Conservation (phyloP, 768 basidiomycete genomes). For the Leccinum barrowsii region DNA sequence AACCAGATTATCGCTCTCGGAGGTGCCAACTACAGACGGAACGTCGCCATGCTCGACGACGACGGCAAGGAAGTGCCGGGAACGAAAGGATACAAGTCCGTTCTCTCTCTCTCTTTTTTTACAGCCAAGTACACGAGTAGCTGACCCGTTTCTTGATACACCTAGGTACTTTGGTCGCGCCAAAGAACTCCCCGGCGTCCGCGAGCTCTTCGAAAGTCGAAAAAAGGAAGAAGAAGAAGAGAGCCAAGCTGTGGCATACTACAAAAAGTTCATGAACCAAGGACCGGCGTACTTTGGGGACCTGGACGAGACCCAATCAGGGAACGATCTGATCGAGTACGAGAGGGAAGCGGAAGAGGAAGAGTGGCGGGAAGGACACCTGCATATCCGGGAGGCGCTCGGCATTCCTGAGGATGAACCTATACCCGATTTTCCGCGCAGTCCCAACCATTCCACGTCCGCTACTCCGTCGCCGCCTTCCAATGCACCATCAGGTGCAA, state of each 20-base stretch:
- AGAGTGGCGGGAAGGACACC: constrained; percentile 65
- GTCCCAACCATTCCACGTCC: constrained; percentile 7
- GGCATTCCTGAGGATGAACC: constrained; percentile 49
- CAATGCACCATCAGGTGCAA: constrained; percentile 33
- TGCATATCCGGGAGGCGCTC: constrained; percentile 51
- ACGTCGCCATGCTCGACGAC: constrained; percentile 90
- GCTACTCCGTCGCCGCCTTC: constrained; percentile 17
- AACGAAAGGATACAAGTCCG: constrained; percentile 95
- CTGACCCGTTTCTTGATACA: not conserved
- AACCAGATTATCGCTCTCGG: constrained; percentile 95
- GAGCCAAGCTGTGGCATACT: constrained; percentile 66
- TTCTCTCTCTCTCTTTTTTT: not conserved
- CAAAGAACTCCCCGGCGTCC: constrained; percentile 92
- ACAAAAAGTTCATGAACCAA: constrained; percentile 86
- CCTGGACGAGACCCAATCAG: constrained; percentile 62
- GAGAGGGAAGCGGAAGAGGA: constrained; percentile 72
- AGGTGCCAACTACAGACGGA: constrained; percentile 93
- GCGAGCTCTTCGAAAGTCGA: constrained; percentile 87
- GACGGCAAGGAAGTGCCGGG: constrained; percentile 96
- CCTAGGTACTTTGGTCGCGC: constrained; percentile 93
- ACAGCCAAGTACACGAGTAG: not conserved
- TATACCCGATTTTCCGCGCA: constrained; percentile 48
- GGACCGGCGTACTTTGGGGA: constrained; percentile 91
- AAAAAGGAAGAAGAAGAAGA: constrained; percentile 90
- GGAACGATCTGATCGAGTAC: constrained; percentile 61